These are phyloP conservation scores for Babjeviella inositovora DNA, from an alignment of 805 yeast genomes.

Conservation along the genomic window DNA sequence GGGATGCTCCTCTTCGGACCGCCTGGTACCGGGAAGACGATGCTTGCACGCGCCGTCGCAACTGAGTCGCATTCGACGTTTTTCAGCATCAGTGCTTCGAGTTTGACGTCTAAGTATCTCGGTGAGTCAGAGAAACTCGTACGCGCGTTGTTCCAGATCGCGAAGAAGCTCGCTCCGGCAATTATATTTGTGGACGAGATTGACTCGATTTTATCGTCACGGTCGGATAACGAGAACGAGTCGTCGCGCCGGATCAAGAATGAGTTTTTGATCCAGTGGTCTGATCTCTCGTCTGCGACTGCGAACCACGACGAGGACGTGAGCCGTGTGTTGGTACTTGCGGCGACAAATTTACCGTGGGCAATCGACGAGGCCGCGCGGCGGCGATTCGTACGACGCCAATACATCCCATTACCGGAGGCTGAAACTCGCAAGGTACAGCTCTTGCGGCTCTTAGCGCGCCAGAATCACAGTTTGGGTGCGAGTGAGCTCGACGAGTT, in stretches of 20 bases:
- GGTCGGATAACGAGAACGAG: conserved; percentile 69
- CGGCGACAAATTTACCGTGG: conserved; percentile 97
- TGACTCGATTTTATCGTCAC: conserved; percentile 72
- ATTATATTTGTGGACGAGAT: conserved; percentile 94
- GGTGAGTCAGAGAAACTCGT: conserved; percentile 94
- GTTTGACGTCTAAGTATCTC: conserved; percentile 71
- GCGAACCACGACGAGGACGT: conserved; percentile 42
- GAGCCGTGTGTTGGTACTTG: conserved; percentile 73
- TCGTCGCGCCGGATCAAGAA: conserved; percentile 81
- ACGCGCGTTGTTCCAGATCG: conserved; percentile 72
- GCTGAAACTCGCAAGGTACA: conserved; percentile 65
- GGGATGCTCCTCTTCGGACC: conserved; percentile 98
- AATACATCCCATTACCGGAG: conserved; percentile 90
- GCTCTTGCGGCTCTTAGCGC: conserved; percentile 43
- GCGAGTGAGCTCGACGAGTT: conserved; percentile 47
- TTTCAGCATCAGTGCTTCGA: conserved; percentile 81
- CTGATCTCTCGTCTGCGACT: conserved; percentile 78
- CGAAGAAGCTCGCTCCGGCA: conserved; percentile 77
- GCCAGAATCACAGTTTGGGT: conserved; percentile 57
- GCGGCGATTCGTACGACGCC: conserved; percentile 80
- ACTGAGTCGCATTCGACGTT: conserved; percentile 89
- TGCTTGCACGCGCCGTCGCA: conserved; percentile 95
- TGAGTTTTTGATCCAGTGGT: conserved; percentile 92
- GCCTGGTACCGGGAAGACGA: conserved; percentile 97
- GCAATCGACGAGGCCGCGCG: conserved; percentile 94